A percentile compares a stretch with the other conserved stretches of the same genome.
These are phyloP conservation scores for Ustilago bromivora DNA, from an alignment of 1,284 basidiomycete genomes.

Conservation along the genomic window DNA sequence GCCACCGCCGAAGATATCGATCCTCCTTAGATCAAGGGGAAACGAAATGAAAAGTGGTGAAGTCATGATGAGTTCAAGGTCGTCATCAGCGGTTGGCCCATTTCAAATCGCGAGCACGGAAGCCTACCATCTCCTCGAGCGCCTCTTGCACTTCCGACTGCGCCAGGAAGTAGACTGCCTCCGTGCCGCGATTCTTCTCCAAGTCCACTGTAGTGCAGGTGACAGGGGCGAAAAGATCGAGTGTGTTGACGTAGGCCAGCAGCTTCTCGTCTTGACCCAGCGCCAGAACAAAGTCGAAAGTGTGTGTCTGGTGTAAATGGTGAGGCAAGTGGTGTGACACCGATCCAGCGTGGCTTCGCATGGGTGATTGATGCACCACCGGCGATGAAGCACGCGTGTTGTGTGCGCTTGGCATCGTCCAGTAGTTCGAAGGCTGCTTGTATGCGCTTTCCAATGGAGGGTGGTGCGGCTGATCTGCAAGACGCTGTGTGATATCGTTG, in stretches of 20 bases:
- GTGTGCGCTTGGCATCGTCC: constrained; percentile 43
- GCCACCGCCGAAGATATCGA: neutral
- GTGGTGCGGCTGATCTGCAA: constrained; percentile 45
- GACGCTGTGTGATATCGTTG: constrained; percentile 36
- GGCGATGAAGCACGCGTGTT: constrained; percentile 35
- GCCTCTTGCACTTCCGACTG: constrained; percentile 56
- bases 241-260: constrained; percentile 61
- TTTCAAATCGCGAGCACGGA: constrained; percentile 56
- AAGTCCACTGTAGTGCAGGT: constrained; percentile 63
- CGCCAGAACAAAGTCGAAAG: constrained; percentile 66
- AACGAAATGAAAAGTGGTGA: too few relatives aligned
- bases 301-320: constrained; percentile 52
- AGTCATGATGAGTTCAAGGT: too few relatives aligned
- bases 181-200: constrained; percentile 53
- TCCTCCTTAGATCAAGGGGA: too few relatives aligned
- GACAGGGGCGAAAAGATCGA: constrained; percentile 68
- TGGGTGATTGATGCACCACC: constrained; percentile 25
- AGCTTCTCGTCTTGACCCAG: constrained; percentile 66
- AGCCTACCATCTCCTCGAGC: constrained; percentile 61
- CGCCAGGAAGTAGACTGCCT: constrained; percentile 60
- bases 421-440: constrained; percentile 62
- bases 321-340: constrained; percentile 41
- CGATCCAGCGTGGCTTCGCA: constrained; percentile 31
- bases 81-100: constrained; percentile 49
- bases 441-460: constrained; percentile 49